Evolutionary conservation across 2,329 filamentous ascomycete species (phyloP), one percentile per base, ranked within the genome.

Genomic region (Chrysosporium keratinophilum): DNA sequence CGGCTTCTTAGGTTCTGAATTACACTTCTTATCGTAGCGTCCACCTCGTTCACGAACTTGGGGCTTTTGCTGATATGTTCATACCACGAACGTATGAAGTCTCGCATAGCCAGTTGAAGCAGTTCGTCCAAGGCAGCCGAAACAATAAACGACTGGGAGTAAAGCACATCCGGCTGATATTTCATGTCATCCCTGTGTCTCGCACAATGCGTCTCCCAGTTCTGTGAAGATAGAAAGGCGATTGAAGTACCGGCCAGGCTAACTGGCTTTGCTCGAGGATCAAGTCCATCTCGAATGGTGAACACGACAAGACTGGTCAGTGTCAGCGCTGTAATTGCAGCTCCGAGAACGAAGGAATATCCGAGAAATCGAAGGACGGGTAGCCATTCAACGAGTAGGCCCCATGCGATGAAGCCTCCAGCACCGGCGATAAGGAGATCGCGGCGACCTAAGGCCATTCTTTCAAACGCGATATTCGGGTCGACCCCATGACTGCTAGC

Each of bases 11-110:
- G 73, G 62, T 79, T 82, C 47, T 76, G 74, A 57, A 97, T 71
- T 11, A 87, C 88, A 56, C 79, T 73, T 44, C 93, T 82, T 59
- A 96, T 81, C 3, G 82, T 79, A 60, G 79, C 82, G 69, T 98
- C 91, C 55, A 97, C 84, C 70, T 95, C 85, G 67, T 95, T 85
- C 54, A 84, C 76, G 63, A 98, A 98, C 0, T 80, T 78, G 1
- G 84, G 82, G 63, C 85, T 88, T 58, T 77, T 78, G 72, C 88
- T 95, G 65, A 98, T 96, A 63, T 82, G 80, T 33, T 77, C 78
- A 69, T 96, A 97, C 93, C 93, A 98, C 45, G 84, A 84, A 55
- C 79, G 81, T 54, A 98, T 81, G 66, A 95, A 96, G 67, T 96
- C 88, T 59, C 87, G 80, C 59, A 88, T 71, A 50, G 95, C 80